phyloP scores from a whole-genome alignment of 257 asterid genomes.

The Penstemon newberryi region DNA sequence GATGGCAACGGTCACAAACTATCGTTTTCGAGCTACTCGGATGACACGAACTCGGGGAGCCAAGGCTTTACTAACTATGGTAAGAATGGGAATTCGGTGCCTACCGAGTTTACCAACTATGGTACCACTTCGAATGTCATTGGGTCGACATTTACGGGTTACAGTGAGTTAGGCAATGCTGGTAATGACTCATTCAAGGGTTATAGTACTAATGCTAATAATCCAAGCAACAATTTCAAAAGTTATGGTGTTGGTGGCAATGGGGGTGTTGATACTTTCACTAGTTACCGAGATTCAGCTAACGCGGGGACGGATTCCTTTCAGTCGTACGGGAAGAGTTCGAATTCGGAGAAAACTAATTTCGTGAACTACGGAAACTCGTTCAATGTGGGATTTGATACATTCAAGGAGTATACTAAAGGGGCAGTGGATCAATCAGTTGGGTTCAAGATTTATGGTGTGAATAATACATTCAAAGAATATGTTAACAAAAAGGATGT shows the following conservation, averaged over 20 bases:
- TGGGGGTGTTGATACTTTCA: constrained; percentile 50
- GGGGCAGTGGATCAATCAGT: constrained; percentile 43
- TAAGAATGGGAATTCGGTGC: constrained; percentile 60
- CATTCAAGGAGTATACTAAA: constrained; percentile 71
- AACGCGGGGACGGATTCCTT: constrained; percentile 70
- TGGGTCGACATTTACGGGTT: constrained; percentile 62
- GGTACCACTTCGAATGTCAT: constrained; percentile 70
- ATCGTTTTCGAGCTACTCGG: constrained; percentile 57
- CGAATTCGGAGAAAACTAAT: constrained; percentile 48
- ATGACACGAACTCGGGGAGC: constrained; percentile 74
- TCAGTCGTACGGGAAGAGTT: constrained; percentile 57
- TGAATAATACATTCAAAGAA: constrained; percentile 67
- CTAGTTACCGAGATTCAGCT: constrained; percentile 61
- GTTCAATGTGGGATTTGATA: constrained; percentile 63
- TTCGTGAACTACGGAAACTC: constrained; percentile 75
- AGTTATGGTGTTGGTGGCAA: constrained; percentile 66
- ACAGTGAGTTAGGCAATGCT: constrained; percentile 56
- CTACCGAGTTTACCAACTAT: constrained; percentile 57
- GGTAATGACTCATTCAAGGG: constrained; percentile 79
- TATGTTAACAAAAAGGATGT: constrained; percentile 62
- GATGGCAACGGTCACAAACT: constrained; percentile 58
- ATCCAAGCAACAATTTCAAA: constrained; percentile 66
- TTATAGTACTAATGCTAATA: constrained; percentile 60
- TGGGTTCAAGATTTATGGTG: constrained; percentile 68
- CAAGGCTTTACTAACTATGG: constrained; percentile 58